A percentile compares a stretch with the other conserved stretches of the same genome.
Evolutionary conservation across 805 yeast species (phyloP).

Genomic region (Kurtzmaniella fragi): DNA sequence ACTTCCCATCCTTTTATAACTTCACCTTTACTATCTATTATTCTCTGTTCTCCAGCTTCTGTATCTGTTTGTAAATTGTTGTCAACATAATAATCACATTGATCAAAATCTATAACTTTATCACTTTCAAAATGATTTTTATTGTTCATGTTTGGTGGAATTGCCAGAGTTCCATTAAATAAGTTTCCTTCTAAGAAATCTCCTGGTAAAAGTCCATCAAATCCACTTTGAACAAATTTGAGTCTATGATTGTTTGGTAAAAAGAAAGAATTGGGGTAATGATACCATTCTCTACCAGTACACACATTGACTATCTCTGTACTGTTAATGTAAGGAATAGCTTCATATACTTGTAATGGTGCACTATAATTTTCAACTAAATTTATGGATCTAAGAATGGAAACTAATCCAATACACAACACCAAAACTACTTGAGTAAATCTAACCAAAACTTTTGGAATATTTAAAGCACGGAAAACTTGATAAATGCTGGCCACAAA

Average conservation of each 20-base stretch:
- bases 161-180: slow-evolving; percentile 5
- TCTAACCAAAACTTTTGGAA: slow-evolving; percentile 1
- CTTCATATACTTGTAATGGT: slow-evolving; percentile 58
- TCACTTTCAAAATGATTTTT: slow-evolving; percentile 59
- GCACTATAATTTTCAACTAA: slow-evolving; percentile 66
- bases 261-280: slow-evolving; percentile 85
- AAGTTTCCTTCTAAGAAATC: slow-evolving; percentile 44
- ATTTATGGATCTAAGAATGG: slow-evolving; percentile 51
- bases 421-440: slow-evolving; percentile 13
- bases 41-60: slow-evolving; percentile 37
- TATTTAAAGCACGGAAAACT: not conserved
- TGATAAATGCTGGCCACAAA: slow-evolving; percentile 19
- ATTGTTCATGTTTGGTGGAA: slow-evolving; percentile 72
- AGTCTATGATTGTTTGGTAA: slow-evolving; percentile 60
- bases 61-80: slow-evolving; percentile 43
- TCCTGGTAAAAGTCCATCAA: slow-evolving; percentile 85
- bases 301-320: slow-evolving; percentile 49
- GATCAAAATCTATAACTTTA: slow-evolving; percentile 43
- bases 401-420: slow-evolving; percentile 27
- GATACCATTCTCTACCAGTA: slow-evolving; percentile 94
- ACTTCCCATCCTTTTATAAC: slow-evolving; percentile 42
- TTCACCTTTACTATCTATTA: slow-evolving; percentile 9
- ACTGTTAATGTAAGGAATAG: slow-evolving; percentile 22
- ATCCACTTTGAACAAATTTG: slow-evolving; percentile 68
- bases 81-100: slow-evolving; percentile 73